Percentiles rank a stretch among this genome's conserved stretches.
These are phyloP conservation scores for Populus alba DNA, from an alignment of 345 rosid genomes.

Conservation along the genomic window DNA sequence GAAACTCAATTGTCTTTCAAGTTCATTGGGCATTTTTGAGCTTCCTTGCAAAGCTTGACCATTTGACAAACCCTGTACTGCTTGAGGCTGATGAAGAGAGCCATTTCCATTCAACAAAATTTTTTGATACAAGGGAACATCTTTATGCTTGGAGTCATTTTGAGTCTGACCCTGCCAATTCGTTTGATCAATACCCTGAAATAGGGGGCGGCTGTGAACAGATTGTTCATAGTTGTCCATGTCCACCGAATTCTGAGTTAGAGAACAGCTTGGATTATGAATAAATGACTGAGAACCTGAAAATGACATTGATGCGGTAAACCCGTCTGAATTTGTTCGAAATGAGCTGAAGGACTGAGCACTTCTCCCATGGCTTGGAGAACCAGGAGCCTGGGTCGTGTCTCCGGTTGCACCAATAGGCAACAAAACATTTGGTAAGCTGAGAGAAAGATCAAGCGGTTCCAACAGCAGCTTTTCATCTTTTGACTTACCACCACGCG, in stretches of 20 bases:
- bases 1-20: slow-evolving; percentile 68
- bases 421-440: slow-evolving; percentile 81
- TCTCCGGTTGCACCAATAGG: slow-evolving; percentile 64
- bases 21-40: slow-evolving; percentile 50
- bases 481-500: slow-evolving; percentile 43
- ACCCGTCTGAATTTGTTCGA: slow-evolving; percentile 73
- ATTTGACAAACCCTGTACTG: slow-evolving; percentile 43
- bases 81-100: slow-evolving; percentile 50
- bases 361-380: slow-evolving; percentile 78
- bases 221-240: slow-evolving; percentile 85
- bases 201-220: slow-evolving; percentile 91
- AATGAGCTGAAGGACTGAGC: slow-evolving; percentile 73
- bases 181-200: slow-evolving; percentile 68
- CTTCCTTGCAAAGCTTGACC: slow-evolving; percentile 49
- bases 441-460: slow-evolving; percentile 89
- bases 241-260: slow-evolving; percentile 63
- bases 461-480: slow-evolving; percentile 63
- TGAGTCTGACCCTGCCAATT: slow-evolving; percentile 64
- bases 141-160: slow-evolving; percentile 68
- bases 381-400: slow-evolving; percentile 48
- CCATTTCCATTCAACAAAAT: slow-evolving; percentile 69
- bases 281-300: slow-evolving; percentile 91
- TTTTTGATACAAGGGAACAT: slow-evolving; percentile 55
- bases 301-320: slow-evolving; percentile 85
- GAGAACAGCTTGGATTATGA: slow-evolving; percentile 98